Evolutionary conservation across 2,329 filamentous ascomycete genomes (phyloP).

Genomic region (Cladophialophora exuberans): DNA sequence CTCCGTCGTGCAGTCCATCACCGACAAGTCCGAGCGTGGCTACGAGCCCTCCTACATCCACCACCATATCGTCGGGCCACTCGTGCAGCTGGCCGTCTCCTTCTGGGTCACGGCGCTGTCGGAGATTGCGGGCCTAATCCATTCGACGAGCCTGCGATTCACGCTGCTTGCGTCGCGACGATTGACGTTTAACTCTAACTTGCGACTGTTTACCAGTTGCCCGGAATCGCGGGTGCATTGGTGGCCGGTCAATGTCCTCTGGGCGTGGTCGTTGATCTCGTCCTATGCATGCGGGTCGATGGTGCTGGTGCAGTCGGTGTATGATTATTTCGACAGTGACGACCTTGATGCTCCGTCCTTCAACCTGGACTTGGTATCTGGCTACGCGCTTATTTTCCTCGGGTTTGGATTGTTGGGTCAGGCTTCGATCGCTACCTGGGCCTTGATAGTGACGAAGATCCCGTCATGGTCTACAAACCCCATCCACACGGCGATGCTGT

Average conservation of each 20-base stretch:
- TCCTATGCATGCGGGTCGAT: background rate
- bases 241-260: background rate
- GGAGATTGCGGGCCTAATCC: background rate
- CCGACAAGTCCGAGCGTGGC: background rate
- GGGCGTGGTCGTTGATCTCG: background rate
- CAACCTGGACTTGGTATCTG: background rate
- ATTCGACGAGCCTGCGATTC: background rate
- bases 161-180: background rate
- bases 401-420: slow-evolving; percentile 17
- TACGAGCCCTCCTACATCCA: background rate
- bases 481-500: slow-evolving; percentile 1
- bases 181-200: background rate
- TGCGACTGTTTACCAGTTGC: background rate
- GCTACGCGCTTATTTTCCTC: slow-evolving; percentile 1
- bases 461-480: slow-evolving; percentile 1
- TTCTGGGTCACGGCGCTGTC: background rate
- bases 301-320: background rate
- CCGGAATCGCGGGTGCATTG: background rate
- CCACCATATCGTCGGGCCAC: background rate
- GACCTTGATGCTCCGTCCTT: too few species aligned
- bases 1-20: background rate
- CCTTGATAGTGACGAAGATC: background rate
- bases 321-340: background rate
- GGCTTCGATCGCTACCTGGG: background rate
- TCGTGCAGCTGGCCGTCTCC: background rate